Evolutionary conservation across 768 basidiomycete species (phyloP).

Genomic region (Russula ochroleuca): DNA sequence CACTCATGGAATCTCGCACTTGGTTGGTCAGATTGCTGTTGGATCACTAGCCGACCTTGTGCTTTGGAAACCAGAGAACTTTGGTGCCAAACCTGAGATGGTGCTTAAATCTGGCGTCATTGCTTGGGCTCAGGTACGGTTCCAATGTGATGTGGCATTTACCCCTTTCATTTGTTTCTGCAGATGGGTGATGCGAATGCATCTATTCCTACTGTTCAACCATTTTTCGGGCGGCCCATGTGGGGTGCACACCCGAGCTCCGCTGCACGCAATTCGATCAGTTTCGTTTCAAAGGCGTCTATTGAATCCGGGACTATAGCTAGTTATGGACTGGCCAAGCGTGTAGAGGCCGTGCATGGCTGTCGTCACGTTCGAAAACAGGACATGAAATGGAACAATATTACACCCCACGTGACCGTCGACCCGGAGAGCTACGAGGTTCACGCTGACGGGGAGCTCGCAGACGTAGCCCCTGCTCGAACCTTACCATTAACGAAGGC

Average conservation of each 20-base stretch:
- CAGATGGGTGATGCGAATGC: constrained; percentile 97
- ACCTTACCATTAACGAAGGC: constrained; percentile 60
- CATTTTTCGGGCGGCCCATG: constrained; percentile 83
- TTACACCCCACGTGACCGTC: constrained; percentile 77
- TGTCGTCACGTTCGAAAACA: constrained; percentile 77
- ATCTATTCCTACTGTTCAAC: constrained; percentile 94
- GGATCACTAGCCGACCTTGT: constrained; percentile 92
- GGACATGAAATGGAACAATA: constrained; percentile 91
- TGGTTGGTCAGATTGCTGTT: constrained; percentile 77
- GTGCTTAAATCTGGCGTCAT: constrained; percentile 94
- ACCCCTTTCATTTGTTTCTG: constrained; percentile 10
- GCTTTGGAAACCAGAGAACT: constrained; percentile 91
- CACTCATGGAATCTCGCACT: constrained; percentile 84
- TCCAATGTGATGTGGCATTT: not conserved
- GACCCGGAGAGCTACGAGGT: constrained; percentile 94
- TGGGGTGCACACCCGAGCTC: constrained; percentile 80
- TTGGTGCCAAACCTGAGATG: constrained; percentile 90
- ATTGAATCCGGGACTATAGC: constrained; percentile 55
- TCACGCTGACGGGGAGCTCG: constrained; percentile 68
- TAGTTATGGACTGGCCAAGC: constrained; percentile 67
- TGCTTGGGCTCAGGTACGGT: constrained; percentile 72
- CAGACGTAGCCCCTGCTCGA: constrained; percentile 71
- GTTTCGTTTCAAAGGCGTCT: constrained; percentile 79
- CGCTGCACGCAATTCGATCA: constrained; percentile 78
- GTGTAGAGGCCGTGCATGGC: constrained; percentile 64